Evolutionary conservation across 2,329 filamentous ascomycete species (phyloP).

Genomic region (Diaporthe ilicicola): DNA sequence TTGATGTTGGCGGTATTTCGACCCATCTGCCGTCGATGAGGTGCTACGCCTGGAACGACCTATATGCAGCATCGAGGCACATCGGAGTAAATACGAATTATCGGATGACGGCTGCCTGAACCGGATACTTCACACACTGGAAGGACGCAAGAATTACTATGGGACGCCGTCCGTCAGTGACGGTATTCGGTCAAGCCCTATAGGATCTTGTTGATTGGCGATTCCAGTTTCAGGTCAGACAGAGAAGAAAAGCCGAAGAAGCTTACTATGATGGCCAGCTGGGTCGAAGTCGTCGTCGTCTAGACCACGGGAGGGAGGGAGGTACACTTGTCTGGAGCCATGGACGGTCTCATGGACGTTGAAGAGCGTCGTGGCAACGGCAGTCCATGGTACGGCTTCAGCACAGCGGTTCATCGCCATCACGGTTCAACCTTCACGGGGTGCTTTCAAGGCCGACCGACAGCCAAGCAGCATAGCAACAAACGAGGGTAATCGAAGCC

Average conservation of each 20-base stretch:
- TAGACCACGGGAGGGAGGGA: too few species aligned
- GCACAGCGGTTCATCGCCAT: background rate
- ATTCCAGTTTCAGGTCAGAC: background rate
- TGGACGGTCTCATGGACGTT: too few species aligned
- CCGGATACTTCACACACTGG: background rate
- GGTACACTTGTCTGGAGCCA: too few species aligned
- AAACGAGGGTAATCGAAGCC: background rate
- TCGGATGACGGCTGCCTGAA: background rate
- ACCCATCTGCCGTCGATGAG: background rate
- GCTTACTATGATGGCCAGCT: background rate
- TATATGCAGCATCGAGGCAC: background rate
- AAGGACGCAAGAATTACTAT: background rate
- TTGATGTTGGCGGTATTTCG: background rate
- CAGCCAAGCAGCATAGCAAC: background rate
- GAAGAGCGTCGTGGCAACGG: background rate
- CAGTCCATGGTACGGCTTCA: background rate
- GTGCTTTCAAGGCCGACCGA: background rate
- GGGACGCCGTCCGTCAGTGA: background rate
- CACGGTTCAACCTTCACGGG: background rate
- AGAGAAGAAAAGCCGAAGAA: background rate
- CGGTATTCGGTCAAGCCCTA: background rate
- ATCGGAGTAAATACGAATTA: background rate
- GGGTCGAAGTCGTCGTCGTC: background rate
- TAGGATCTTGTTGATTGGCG: too few species aligned
- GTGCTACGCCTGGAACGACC: background rate